Evolutionary conservation across 805 yeast species (phyloP), one percentile per base, ranked within the genome.

Genomic region (Zygotorulaspora chibaensis): DNA sequence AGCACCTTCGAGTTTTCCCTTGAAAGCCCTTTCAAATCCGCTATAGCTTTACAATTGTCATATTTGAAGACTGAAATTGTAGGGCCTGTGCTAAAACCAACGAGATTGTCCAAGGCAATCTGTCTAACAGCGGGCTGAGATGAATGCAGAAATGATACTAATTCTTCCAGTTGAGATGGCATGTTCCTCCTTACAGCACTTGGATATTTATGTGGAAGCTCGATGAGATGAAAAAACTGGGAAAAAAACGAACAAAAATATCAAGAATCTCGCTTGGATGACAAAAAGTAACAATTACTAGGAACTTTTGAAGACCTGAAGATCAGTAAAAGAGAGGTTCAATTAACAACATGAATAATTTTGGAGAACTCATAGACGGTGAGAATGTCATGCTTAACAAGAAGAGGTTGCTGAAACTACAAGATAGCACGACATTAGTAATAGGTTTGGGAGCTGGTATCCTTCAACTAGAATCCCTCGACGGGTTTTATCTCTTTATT

Each of bases 81-180:
- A 2, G 82, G 73, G 8, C 91, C 91, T 38, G 81, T 79, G 8
- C 95, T 83, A 63, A 75, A 87, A 2, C 90, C 95, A 10, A 87
- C 88, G 44, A 89, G 65, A 62, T 88, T 82, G 57, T 86, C 93
- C 39, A 90, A 71, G 0, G 97, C 97, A 46, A 89, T 83, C 55
- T 83, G 87, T 48, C 84, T 80, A 27, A 88, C 86, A 9, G 84
- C 83, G 2, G 85, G 82, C 59, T 84, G 87, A 1, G 86, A 83
- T 7, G 91, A 79, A 63, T 87, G 96, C 50, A 90, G 72, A 61
- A 90, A 89, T 39, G 75, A 80, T 17, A 88, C 95, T 36, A 90
- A 70, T 55, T 78, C 81, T 60, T 76, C 77, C 16, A 79, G 59
- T 59, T 78, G 80, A 8, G 75, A 52, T 2, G 79, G 72, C 81